A percentile compares a stretch with the other conserved stretches of the same genome.
phyloP scores from a whole-genome alignment of 2,329 filamentous ascomycete species.

The Cytospora leucostoma region DNA sequence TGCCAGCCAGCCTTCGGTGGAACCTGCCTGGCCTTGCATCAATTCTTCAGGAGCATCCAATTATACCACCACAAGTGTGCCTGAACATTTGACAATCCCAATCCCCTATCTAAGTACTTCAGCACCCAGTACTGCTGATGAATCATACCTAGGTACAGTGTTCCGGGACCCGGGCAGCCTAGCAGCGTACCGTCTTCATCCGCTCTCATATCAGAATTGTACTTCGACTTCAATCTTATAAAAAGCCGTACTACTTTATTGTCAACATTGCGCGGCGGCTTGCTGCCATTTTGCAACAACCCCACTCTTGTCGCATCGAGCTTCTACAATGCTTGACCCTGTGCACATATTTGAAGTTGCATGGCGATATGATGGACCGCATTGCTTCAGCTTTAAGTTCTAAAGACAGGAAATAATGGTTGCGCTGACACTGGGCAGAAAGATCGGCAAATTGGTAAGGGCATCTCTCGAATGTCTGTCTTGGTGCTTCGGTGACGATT shows the following conservation, averaged over 20 bases:
- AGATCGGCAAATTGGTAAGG: too few relatives aligned
- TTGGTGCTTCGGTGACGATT: too few relatives aligned
- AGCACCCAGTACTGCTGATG: neutral
- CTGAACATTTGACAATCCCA: neutral
- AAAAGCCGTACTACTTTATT: neutral
- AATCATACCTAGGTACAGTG: neutral
- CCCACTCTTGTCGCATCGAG: conserved; percentile 12
- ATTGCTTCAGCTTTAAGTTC: neutral
- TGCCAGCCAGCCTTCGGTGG: neutral
- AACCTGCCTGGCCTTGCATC: neutral
- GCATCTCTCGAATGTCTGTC: too few relatives aligned
- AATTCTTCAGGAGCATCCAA: neutral
- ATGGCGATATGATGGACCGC: neutral
- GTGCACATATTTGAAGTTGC: neutral
- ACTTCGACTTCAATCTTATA: neutral
- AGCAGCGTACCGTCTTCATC: neutral
- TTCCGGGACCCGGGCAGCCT: neutral
- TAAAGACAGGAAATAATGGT: neutral
- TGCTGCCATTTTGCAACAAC: neutral
- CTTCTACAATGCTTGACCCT: neutral
- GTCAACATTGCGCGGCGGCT: conserved; percentile 1
- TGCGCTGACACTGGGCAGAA: too few relatives aligned
- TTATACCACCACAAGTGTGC: neutral
- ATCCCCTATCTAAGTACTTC: neutral
- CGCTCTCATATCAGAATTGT: neutral